Base-by-base conservation (phyloP, 345 rosid species). In the Arabis alpina region DNA sequence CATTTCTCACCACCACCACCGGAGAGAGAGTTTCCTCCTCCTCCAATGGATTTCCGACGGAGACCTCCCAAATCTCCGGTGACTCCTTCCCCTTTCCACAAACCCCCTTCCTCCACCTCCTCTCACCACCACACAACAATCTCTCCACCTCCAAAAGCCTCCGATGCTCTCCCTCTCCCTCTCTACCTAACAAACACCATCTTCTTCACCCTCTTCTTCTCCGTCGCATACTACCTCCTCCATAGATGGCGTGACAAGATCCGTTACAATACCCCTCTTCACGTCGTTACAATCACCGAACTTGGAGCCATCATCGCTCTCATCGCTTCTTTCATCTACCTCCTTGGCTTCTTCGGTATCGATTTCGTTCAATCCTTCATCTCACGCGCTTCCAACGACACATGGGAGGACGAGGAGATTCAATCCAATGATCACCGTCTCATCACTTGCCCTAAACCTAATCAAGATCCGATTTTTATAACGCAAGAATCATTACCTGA, bases 221-320 rank as follows among this genome's bases (percentile, higher is more conserved):
- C 96, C 71, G 94, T 86, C 60, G 92, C 90, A 1, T 92, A 92
- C 54, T 89, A 77, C 55, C 88, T 92, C 39, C 94, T 92, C 76
- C 92, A 82, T 73, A 83, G 98, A 3, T 92, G 98, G 98, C 89
- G 96, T 10, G 94, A 92, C 58, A 92, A 92, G 94, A 92, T 87
- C 88, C 96, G 96, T 44, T 82, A 61, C 76, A 85, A 89, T 25
- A 83, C 93, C 0, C 98, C 96, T 6, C 98, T 92, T 54, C 98
- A 92, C 56, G 86, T 87, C 63, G 88, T 92, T 52, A 87, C 89
- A 5, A 64, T 87, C 59, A 72, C 93, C 32, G 98, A 92, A 58
- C 85, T 89, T 58, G 85, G 79, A 41, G 96, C 94, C 70, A 74
- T 92, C 30, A 71, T 89, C 57, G 83, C 92, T 34, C 85, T 92